phyloP scores from a whole-genome alignment of 306 rosid species.

The Trifolium subterraneum region DNA sequence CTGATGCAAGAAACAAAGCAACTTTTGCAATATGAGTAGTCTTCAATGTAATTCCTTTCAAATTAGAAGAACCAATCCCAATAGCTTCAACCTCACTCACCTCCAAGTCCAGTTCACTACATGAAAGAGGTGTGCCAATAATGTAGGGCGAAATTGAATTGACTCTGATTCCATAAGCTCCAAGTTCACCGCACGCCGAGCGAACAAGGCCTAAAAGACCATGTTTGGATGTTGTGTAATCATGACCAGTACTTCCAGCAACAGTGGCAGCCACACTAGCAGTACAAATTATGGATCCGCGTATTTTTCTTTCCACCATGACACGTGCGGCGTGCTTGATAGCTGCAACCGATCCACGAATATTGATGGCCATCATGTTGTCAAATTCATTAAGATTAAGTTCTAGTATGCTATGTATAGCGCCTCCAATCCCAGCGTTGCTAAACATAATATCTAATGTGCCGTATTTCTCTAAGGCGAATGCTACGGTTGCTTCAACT shows the following conservation, averaged over 20 bases:
- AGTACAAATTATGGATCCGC: conserved; percentile 79
- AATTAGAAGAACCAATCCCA: conserved; percentile 42
- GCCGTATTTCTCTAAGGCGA: conserved; percentile 61
- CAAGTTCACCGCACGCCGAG: conserved; percentile 66
- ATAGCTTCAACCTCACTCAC: conserved; percentile 50
- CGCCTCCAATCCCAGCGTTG: conserved; percentile 70
- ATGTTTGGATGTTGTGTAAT: conserved; percentile 62
- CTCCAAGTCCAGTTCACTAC: conserved; percentile 42
- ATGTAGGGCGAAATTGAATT: conserved; percentile 68
- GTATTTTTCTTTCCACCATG: conserved; percentile 57
- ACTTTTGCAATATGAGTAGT: conserved; percentile 66
- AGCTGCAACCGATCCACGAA: conserved; percentile 59
- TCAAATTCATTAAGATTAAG: conserved; percentile 60
- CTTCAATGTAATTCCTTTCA: conserved; percentile 71
- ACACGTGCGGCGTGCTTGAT: conserved; percentile 70
- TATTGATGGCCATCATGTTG: conserved; percentile 59
- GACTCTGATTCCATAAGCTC: conserved; percentile 74
- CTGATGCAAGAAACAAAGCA: conserved; percentile 79
- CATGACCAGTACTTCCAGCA: conserved; percentile 55
- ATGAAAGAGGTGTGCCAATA: conserved; percentile 63
- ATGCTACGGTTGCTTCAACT: conserved; percentile 59
- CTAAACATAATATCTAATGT: conserved; percentile 65
- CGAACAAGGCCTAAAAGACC: conserved; percentile 66
- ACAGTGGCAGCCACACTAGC: conserved; percentile 62
- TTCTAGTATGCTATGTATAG: conserved; percentile 55